Conservation (phyloP, 257 asterid species). For the Capsicum chinense region DNA sequence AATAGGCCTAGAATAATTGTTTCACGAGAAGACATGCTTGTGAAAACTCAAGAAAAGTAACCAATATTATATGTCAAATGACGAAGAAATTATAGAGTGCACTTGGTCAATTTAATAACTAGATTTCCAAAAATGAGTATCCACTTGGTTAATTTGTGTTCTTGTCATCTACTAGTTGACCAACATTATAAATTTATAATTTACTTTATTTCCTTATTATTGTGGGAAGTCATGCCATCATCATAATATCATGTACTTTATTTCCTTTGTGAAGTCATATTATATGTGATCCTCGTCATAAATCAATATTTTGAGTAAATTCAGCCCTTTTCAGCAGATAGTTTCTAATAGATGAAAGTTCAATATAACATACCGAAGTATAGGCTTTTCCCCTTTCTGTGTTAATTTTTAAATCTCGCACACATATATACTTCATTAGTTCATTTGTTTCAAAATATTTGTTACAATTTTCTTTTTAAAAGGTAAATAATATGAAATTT, state of each 20-base stretch:
- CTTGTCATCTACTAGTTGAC: background rate
- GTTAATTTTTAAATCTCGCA: background rate
- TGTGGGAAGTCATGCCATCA: background rate
- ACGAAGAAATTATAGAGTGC: background rate
- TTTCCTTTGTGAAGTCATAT: background rate
- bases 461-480: no score
- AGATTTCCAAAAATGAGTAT: background rate
- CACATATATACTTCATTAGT: no score
- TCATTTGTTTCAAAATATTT: no score
- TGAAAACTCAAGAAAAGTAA: background rate
- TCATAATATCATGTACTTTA: background rate
- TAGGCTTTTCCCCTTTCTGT: background rate
- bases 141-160: background rate
- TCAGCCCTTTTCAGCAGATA: background rate
- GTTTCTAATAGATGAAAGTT: background rate
- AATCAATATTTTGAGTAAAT: background rate
- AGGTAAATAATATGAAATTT: no score
- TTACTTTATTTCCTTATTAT: background rate
- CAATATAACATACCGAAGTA: background rate
- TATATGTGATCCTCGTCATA: background rate
- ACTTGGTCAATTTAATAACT: background rate
- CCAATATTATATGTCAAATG: background rate
- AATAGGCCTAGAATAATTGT: background rate
- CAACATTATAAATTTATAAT: background rate
- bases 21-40: conserved; percentile 7